Percentiles rank a stretch among this genome's conserved stretches.
Conservation (phyloP, 768 basidiomycete species). For the Obba rivulosa region DNA sequence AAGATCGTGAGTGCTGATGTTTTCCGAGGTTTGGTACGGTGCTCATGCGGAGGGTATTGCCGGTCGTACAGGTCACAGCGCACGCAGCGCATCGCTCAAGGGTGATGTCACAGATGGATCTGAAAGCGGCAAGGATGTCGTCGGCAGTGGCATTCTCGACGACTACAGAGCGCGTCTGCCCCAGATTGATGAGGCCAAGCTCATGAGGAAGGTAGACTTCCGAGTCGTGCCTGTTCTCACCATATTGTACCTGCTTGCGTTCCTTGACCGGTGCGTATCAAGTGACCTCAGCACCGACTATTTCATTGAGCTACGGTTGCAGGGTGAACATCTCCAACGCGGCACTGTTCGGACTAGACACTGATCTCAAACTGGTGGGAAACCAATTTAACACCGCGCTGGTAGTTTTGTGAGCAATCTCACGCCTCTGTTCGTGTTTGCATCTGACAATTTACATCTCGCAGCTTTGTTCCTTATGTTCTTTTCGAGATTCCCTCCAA, state of each 20-base stretch:
- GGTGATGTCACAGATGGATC: no score
- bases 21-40: no score
- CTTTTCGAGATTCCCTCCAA: constrained; percentile 33
- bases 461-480: constrained; percentile 29
- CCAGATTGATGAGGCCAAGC: constrained; percentile 21
- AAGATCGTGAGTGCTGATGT: no score
- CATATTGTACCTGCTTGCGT: constrained; percentile 38
- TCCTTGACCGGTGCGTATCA: constrained; percentile 28
- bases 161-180: constrained; percentile 7
- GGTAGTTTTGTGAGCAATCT: constrained; percentile 24
- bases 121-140: no score
- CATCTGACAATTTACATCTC: background rate
- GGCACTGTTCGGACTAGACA: constrained; percentile 24
- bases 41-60: no score
- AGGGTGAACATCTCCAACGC: constrained; percentile 29
- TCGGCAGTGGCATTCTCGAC: no score
- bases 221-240: constrained; percentile 37
- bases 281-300: background rate
- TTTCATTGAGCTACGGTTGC: background rate
- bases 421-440: constrained; percentile 1
- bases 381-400: constrained; percentile 26
- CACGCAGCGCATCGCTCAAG: no score
- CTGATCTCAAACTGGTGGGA: constrained; percentile 22
- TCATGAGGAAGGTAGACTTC: constrained; percentile 31
- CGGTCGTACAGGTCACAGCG: no score